Base-by-base conservation (phyloP, 768 basidiomycete species). In the Mycena alexandri region DNA sequence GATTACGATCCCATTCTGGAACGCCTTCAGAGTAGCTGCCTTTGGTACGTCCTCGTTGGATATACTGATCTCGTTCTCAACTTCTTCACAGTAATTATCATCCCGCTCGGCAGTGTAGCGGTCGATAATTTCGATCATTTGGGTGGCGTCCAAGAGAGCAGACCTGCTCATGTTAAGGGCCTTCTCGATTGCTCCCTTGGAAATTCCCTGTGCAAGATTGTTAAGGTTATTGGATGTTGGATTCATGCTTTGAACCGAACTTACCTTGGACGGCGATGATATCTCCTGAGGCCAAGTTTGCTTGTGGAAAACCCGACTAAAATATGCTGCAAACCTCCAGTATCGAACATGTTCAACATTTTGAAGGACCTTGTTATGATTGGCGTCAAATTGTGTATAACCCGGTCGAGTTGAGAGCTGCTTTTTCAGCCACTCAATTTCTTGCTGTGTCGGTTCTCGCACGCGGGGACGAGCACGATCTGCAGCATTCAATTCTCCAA, bases 341-440 rank as follows among this genome's bases (percentile, higher is more conserved):
- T 54, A 54, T 3, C 16, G 19, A 6, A 63, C 52, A 14, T 43
- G 61, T 17, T 34, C 33, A 21, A 54, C 44, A 43, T 55, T 63
- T 1, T 46, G 3, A 14, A 55, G 53, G 2, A 25, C 24, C 19
- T 63, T 63, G 13, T 14, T 10, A 14, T 55, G 51, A 9, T 36
- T 47, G 4, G 14, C 12, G 14, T 17, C 5, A 43, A 55, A 63
- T 1, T 25, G 13, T 8, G 3, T 9, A 17, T 61, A 61, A 17
- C 50, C 60, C 2, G 24, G 4, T 14, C 38, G 50, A 2, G 11
- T 25, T 5, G 51, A 21, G 13, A 61, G 17, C 17, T 21, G 0
- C 13, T 14, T 4, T n/a, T 34, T n/a, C 11, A 61, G 60, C 50
- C 25, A 61, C 1, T 17, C 1, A 43, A 61, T 36, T 36, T 36